Evolutionary conservation across 371 early-diverging fungal genomes (phyloP).

Genomic region (Mortierella sp.): DNA sequence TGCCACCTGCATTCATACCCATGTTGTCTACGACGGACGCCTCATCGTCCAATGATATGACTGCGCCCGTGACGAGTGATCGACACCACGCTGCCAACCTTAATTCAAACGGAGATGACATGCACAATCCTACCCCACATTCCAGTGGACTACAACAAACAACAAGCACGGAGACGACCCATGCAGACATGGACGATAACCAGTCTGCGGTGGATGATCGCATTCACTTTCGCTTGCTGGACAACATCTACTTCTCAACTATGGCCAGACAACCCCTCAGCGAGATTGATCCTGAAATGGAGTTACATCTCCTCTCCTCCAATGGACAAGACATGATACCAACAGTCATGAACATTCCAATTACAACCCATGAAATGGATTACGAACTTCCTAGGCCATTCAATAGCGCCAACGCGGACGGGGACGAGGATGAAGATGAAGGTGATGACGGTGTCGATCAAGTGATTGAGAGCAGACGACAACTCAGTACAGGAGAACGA

Average conservation of each 20-base stretch:
- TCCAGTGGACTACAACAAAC: not conserved
- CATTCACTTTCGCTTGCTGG: slow-evolving; percentile 38
- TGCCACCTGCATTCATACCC: not conserved
- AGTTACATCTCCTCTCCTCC: not conserved
- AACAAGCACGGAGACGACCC: not conserved
- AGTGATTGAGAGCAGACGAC: slow-evolving; percentile 25
- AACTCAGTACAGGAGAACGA: not conserved
- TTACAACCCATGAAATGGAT: slow-evolving; percentile 8
- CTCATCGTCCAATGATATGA: not conserved
- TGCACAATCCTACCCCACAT: not conserved
- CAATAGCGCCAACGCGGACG: too few species aligned
- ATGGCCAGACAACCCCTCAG: slow-evolving; percentile 8
- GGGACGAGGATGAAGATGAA: slow-evolving; percentile 12
- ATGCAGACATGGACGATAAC: not conserved
- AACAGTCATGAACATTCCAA: not conserved
- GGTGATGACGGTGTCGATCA: slow-evolving; percentile 35
- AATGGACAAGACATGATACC: not conserved
- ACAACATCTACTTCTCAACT: slow-evolving; percentile 24
- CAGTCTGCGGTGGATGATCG: slow-evolving; percentile 33
- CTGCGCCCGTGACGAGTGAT: slow-evolving; percentile 7
- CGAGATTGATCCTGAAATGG: slow-evolving; percentile 12
- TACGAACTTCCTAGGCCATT: slow-evolving; percentile 1
- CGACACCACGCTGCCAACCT: slow-evolving; percentile 7
- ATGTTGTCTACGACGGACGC: not conserved
- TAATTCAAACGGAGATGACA: slow-evolving; percentile 3